Conservation (phyloP, 495 filamentous ascomycete genomes). For the Tuber microsphaerosporum region DNA sequence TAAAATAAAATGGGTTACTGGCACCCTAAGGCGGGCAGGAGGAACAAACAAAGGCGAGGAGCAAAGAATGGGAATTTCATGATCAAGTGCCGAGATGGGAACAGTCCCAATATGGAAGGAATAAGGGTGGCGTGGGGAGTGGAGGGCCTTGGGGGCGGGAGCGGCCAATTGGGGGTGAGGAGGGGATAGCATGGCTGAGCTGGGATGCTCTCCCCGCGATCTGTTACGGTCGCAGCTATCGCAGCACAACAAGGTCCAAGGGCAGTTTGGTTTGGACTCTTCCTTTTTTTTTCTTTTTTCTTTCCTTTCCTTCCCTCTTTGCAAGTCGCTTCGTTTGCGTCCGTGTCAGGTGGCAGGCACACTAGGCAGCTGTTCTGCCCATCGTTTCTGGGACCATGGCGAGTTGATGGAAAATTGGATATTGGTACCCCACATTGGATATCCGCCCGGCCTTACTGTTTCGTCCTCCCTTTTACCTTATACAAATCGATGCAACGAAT, state of each 20-base stretch:
- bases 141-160: conserved; percentile 19
- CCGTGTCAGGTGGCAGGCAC: conserved; percentile 37
- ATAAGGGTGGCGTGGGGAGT: conserved; percentile 27
- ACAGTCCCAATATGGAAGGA: conserved; percentile 30
- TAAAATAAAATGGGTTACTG: conserved; percentile 12
- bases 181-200: conserved; percentile 9
- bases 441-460: conserved; percentile 20
- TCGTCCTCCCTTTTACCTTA: neutral
- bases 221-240: conserved; percentile 32
- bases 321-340: conserved; percentile 34
- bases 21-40: conserved; percentile 25
- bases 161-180: conserved; percentile 28
- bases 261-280: conserved; percentile 34
- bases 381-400: neutral
- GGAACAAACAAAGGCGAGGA: conserved; percentile 10
- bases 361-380: neutral
- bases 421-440: conserved; percentile 35
- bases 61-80: conserved; percentile 13
- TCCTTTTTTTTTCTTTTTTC: neutral
- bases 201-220: conserved; percentile 35
- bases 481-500: neutral
- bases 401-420: neutral
- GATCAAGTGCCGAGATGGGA: conserved; percentile 36
- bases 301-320: neutral
- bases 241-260: conserved; percentile 18